Conservation (phyloP, 2,329 filamentous ascomycete genomes). For the Blastomyces emzantsi region DNA sequence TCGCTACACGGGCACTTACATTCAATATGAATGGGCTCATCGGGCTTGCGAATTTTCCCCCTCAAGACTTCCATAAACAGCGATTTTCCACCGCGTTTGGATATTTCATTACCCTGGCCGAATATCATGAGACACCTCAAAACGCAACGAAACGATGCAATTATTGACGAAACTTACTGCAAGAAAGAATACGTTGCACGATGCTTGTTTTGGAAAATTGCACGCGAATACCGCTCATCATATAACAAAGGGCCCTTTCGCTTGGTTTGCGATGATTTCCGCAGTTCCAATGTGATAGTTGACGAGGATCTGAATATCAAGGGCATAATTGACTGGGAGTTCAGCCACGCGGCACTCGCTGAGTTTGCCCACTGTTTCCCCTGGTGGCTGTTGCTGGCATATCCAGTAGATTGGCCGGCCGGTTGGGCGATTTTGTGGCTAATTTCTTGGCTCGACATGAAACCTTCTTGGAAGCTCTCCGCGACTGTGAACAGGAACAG, state of each 20-base stretch:
- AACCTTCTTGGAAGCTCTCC: not conserved
- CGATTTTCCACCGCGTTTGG: slow-evolving; percentile 6
- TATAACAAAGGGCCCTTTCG: slow-evolving; percentile 19
- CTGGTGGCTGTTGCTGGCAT: slow-evolving; percentile 17
- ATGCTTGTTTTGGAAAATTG: slow-evolving; percentile 33
- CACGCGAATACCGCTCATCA: slow-evolving; percentile 12
- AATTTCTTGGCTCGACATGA: not conserved
- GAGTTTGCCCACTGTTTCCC: slow-evolving; percentile 16
- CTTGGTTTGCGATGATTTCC: slow-evolving; percentile 20
- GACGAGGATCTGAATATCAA: slow-evolving; percentile 14
- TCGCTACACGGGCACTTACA: slow-evolving; percentile 11
- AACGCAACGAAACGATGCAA: slow-evolving; percentile 35
- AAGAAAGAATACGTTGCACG: slow-evolving; percentile 37
- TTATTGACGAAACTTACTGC: slow-evolving; percentile 31
- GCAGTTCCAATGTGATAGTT: slow-evolving; percentile 19
- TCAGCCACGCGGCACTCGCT: slow-evolving; percentile 15
- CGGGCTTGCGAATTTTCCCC: slow-evolving; percentile 12
- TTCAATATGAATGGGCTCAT: slow-evolving; percentile 16
- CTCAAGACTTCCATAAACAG: not conserved
- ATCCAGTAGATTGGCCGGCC: slow-evolving; percentile 15
- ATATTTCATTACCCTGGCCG: slow-evolving; percentile 13
- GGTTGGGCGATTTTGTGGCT: slow-evolving; percentile 20
- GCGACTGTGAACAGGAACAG: not conserved
- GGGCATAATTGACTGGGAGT: slow-evolving; percentile 22
- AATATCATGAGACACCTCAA: slow-evolving; percentile 23